Base-by-base conservation (phyloP, 2,329 filamentous ascomycete species). In the Fusarium avenaceum region DNA sequence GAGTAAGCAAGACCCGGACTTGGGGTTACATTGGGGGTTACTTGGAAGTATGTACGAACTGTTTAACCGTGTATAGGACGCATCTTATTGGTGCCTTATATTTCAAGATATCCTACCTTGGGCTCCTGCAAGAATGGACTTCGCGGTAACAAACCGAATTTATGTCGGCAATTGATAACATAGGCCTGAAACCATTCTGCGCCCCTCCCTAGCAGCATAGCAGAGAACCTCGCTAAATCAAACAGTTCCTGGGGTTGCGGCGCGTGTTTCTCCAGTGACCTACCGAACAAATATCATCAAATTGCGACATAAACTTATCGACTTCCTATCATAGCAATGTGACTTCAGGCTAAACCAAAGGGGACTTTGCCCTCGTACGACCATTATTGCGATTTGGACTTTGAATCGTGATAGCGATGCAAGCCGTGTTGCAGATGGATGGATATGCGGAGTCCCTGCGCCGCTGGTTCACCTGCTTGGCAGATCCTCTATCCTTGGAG, bases 381-480 rank as follows among this genome's bases (percentile, higher is more conserved):
- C 14, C 22, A 28, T 26, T 33, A 4, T 38, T 38, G 20, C 14
- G 28, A 58, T 15, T 4, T 20, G 33, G 33, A 20, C 17, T 39
- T n/a, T 20, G 32, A 26, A 48, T 39, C 6, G 28, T 28, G 54
- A 22, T 13, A 11, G 17, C 38, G 26, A 35, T 38, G 22, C 32
- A 26, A 46, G 32, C 57, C 49, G 28, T 6, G 15, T 10, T 38
- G n/a, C 17, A 38, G 28, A n/a, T 7, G 26, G n/a, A 17, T n/a
- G 26, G n/a, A 17, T n/a, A 24, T 40, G 20, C 40, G 28, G 38
- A 30, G 60, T 38, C 26, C 32, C 15, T 57, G 32, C 45, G 58
- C 43, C 43, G 32, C 43, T 40, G 38, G 24, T 45, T 45, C n/a
- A 49, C 33, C 28, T 44, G 26, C 38, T 57, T 63, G 55, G 30